Evolutionary conservation across 371 early-diverging fungal species (phyloP).

Genomic region (Mortierella sp.): DNA sequence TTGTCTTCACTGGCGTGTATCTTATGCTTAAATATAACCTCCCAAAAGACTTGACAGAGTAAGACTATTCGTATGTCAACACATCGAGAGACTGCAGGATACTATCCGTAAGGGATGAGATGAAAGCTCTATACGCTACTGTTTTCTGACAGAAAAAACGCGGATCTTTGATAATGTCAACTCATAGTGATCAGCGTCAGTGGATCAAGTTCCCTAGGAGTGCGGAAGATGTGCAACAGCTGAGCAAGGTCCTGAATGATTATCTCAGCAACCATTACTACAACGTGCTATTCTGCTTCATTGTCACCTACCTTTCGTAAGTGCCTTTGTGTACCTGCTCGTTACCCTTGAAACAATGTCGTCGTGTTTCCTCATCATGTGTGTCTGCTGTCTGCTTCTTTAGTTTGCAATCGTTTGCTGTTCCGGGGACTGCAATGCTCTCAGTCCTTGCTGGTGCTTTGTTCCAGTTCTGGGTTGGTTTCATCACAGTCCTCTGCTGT

Average conservation of each 20-base stretch:
- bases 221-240: conserved; percentile 60
- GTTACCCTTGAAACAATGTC: no score
- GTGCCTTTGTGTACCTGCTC: conserved; percentile 17
- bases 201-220: conserved; percentile 66
- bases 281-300: conserved; percentile 61
- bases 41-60: conserved; percentile 49
- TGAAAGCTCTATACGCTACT: no score
- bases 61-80: conserved; percentile 7
- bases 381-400: background rate
- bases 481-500: conserved; percentile 62
- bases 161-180: no score
- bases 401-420: conserved; percentile 69
- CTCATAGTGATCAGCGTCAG: conserved; percentile 62
- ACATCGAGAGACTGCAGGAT: no score
- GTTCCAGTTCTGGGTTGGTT: conserved; percentile 68
- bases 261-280: conserved; percentile 66
- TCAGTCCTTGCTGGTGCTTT: conserved; percentile 69
- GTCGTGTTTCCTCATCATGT: no score
- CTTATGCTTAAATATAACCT: conserved; percentile 32
- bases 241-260: conserved; percentile 60
- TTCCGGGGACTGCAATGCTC: conserved; percentile 74
- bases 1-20: conserved; percentile 15
- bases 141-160: no score
- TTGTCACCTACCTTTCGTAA: conserved; percentile 66
- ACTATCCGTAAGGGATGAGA: no score